Evolutionary conservation across 164 flowering plant genomes (phyloP).

Genomic region (Warburgia ugandensis): DNA sequence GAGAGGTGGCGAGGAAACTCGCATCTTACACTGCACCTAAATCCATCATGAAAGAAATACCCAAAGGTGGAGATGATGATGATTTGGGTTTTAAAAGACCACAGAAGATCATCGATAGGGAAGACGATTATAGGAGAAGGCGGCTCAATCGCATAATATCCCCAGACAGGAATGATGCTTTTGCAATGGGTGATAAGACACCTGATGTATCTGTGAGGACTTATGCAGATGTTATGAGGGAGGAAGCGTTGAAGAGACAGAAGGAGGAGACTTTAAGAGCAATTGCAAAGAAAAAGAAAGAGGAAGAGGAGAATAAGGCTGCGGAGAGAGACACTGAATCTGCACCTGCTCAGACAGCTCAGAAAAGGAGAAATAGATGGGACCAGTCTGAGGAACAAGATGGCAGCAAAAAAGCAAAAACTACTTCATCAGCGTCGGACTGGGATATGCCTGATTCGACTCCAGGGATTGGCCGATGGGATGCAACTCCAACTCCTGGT

Average conservation of each 20-base stretch:
- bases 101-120: slow-evolving; percentile 65
- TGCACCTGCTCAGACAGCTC: slow-evolving; percentile 24
- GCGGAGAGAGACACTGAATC: slow-evolving; percentile 21
- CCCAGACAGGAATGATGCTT: slow-evolving; percentile 85
- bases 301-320: slow-evolving; percentile 62
- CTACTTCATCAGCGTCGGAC: slow-evolving; percentile 41
- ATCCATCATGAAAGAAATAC: slow-evolving; percentile 56
- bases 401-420: slow-evolving; percentile 54
- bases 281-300: slow-evolving; percentile 82
- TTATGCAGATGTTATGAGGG: slow-evolving; percentile 85
- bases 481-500: slow-evolving; percentile 95
- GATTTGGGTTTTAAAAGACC: slow-evolving; percentile 62
- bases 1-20: slow-evolving; percentile 55
- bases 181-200: slow-evolving; percentile 80
- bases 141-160: slow-evolving; percentile 68
- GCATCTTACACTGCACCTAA: slow-evolving; percentile 90
- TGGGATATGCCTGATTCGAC: slow-evolving; percentile 95
- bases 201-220: slow-evolving; percentile 75
- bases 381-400: slow-evolving; percentile 66
- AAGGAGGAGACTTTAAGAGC: slow-evolving; percentile 59
- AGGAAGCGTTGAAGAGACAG: slow-evolving; percentile 66
- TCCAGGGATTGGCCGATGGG: slow-evolving; percentile 92
- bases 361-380: slow-evolving; percentile 92
- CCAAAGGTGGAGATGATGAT: slow-evolving; percentile 39
- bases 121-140: slow-evolving; percentile 75